Base-by-base conservation (phyloP, 148 eudicot species). In the Selenicereus undatus region DNA sequence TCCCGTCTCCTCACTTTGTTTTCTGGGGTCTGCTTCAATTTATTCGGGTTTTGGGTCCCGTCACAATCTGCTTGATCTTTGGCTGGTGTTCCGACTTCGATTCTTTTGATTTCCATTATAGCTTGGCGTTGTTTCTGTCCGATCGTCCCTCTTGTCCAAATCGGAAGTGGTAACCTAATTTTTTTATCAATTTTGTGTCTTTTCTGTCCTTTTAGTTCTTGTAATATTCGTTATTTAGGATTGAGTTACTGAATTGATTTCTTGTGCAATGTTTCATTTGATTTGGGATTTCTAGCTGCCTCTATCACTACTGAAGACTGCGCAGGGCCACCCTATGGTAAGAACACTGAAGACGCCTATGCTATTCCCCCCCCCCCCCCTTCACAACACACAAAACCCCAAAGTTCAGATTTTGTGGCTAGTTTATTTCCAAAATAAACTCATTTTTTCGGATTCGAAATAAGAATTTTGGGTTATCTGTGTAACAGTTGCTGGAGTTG, bases 281-380 rank as follows among this genome's bases (percentile, higher is more conserved):
- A 65, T 13, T 64, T 35, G 51, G 79, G 65, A 45, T 87, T 52
- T 71, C 43, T 82, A 93, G 97, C 97, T 93, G 83, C 97, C 97
- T 77, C 82, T 93, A 45, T 91, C 97, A 76, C 83, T 93, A 14
- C 85, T 93, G 76, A 93, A 93, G 90, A 91, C 94, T 35, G 93
- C 97, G 0, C 97, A 93, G 78, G 97, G 94, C 29, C 97, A 93
- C 84, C 97, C 97, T 72, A 93, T 93, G 97, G 97, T 93, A 85
- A 36, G 81, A 71, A 76, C 22, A 39, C 75, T 56, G 7, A 22
- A 69, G 27, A 66, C 74, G 43, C 58, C 8, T 17, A 8, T 76
- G n/a, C 17, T 56, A 22, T 4, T 8, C 18, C 1, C 68, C 68
- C 68, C 22, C 58, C 10, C 17, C 58, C 58, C 58, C 16, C 58